These are phyloP conservation scores for Chlamydomonas sp. DNA, from an alignment of 139 green algal species.

Conservation along the genomic window DNA sequence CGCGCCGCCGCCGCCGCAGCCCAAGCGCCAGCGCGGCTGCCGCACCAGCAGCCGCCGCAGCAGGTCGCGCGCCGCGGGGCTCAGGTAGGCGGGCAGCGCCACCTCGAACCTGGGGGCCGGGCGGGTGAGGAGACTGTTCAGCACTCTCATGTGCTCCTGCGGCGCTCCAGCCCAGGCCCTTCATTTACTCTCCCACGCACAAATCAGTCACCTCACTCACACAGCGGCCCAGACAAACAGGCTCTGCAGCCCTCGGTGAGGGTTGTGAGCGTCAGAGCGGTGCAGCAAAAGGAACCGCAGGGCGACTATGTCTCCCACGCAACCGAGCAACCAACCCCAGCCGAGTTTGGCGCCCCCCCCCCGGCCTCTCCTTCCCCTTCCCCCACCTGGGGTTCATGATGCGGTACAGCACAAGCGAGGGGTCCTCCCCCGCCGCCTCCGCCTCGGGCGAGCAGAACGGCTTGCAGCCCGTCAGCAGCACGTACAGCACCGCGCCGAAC, in stretches of 20 bases:
- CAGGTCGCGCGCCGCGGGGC: conserved; percentile 2
- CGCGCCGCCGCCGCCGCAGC: conserved; percentile 6
- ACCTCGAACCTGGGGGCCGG: conserved; percentile 9
- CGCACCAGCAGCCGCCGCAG: conserved; percentile 28
- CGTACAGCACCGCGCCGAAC: conserved; percentile 15
- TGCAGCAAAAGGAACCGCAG: too few relatives aligned
- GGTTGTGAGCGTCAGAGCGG: too few relatives aligned
- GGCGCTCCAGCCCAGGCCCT: too few relatives aligned
- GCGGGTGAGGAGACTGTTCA: neutral
- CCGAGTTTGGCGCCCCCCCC: too few relatives aligned
- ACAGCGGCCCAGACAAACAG: too few relatives aligned
- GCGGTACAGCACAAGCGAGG: neutral
- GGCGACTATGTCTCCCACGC: too few relatives aligned
- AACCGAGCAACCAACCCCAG: too few relatives aligned
- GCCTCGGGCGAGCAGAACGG: conserved; percentile 27
- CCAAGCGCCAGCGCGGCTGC: conserved; percentile 34
- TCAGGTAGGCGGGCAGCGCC: conserved; percentile 20
- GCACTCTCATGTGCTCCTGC: neutral
- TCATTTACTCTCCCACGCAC: too few relatives aligned
- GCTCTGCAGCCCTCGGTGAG: too few relatives aligned
- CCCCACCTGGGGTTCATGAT: too few relatives aligned
- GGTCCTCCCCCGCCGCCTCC: conserved; percentile 31
- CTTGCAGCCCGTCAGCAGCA: conserved; percentile 31
- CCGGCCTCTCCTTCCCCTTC: too few relatives aligned
- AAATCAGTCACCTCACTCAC: too few relatives aligned